Base-by-base conservation (phyloP, 78 protist species). In the Pelomyxa schiedti region DNA sequence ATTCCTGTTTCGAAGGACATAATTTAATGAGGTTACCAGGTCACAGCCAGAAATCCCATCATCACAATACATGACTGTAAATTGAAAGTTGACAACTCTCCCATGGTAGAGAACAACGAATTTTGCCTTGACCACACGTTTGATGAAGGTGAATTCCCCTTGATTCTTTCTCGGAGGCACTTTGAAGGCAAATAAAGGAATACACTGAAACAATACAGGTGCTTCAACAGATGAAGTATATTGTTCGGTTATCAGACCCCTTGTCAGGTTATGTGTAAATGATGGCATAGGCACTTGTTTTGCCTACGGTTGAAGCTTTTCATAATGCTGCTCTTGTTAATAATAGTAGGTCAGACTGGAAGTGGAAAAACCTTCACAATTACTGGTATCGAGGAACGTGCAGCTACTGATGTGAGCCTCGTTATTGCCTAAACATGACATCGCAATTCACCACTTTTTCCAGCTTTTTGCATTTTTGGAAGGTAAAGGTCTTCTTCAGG, bases 291-390 rank as follows among this genome's bases (percentile, higher is more conserved):
- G 58, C 58, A 47, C 58, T 16, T 47, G 58, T 16, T 47, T 47
- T 16, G 58, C 58, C 58, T 47, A 47, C 58, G 58, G 58, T 47
- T 47, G 32, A 16, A 47, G 32, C 58, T 16, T 16, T 47, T 16
- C 58, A 24, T 16, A 47, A 16, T 24, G 58, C 58, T 47, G 58
- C 58, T 47, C 32, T 47, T n/a, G n/a, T n/a, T n/a, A n/a, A n/a
- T n/a, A n/a, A n/a, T n/a, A n/a, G 58, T 16, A 47, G 73, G 73
- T 24, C 73, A 69, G 73, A 69, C 73, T 3, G 73, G 73, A 30
- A 32, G 42, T 30, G 73, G 73, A 8, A 69, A 69, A 43, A 69
- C 73, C 24, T 69, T 26, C 73, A 69, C 73, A 8, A 69, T 69
- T 32, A 69, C 73, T 7, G 73, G 73, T n/a, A 47, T 47, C 58